Base-by-base conservation (phyloP, 352 stramenopile species). In the Pythium aquatile region DNA sequence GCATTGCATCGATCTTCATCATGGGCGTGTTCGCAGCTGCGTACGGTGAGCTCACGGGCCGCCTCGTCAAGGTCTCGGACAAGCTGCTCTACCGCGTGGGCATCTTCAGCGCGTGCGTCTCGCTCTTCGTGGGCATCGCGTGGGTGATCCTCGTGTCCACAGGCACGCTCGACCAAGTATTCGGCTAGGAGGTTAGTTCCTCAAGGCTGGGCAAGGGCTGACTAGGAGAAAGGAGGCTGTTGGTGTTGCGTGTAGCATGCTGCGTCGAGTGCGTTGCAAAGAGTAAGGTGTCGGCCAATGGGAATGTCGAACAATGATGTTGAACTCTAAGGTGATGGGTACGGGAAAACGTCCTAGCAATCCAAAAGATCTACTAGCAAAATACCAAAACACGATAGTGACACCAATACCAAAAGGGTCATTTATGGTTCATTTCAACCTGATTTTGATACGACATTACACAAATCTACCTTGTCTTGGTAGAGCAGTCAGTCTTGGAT, bases 21-120 rank as follows among this genome's bases (percentile, higher is more conserved):
- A 96, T 96, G 87, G 87, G 83, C 42, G 62, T 66, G 6, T 96
- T 93, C 75, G 78, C 87, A 3, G 69, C 73, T 0, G 55, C 76
- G 2, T 93, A 91, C 64, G 83, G 87, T 20, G 74, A 75, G 39
- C 49, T 69, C 61, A 82, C 72, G 20, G 65, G 65, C 2, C 71
- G 68, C 2, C 54, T 77, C 46, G 62, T 62, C 16, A 44, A 63
- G 48, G 30, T 65, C 40, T 77, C 70, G 53, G 63, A 70, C 42
- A 62, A 56, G 8, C 53, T 81, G n/a, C 62, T 70, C n/a, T 81
- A 77, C 51, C 54, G 66, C 47, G 61, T 87, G 20, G 66, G 66
- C 33, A 68, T 87, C 33, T 77, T 80, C 58, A 76, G 61, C 20
- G 52, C 78, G 14, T 29, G 64, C 35, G 52, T 87, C 24, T 83